Conservation (phyloP, 1,284 basidiomycete species). For the Coniophora puteana region DNA sequence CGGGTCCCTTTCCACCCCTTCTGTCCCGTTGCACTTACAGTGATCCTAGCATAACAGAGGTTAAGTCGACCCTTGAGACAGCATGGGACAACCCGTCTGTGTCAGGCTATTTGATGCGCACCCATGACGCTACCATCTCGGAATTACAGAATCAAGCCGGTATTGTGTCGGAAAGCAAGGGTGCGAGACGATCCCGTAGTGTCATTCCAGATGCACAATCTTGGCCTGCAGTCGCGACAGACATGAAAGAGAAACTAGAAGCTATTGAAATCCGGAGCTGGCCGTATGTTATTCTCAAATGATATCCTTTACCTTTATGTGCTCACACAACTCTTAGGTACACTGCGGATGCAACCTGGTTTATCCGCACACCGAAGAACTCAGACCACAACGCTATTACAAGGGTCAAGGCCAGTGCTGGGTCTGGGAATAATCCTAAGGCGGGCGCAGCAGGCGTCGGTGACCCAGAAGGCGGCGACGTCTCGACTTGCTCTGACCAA, state of each 20-base stretch:
- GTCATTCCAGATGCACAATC: too few relatives aligned
- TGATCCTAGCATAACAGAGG: constrained; percentile 48
- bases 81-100: constrained; percentile 54
- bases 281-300: constrained; percentile 37
- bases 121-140: constrained; percentile 47
- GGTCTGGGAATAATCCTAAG: too few relatives aligned
- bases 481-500: neutral
- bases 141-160: constrained; percentile 41
- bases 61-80: constrained; percentile 42
- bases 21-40: neutral
- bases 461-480: constrained; percentile 13
- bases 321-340: constrained; percentile 34
- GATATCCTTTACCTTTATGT: neutral
- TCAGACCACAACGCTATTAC: constrained; percentile 61
- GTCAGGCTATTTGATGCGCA: constrained; percentile 51
- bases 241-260: constrained; percentile 47
- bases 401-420: constrained; percentile 33
- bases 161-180: constrained; percentile 34
- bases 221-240: constrained; percentile 28
- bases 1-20: constrained; percentile 15
- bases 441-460: constrained; percentile 17
- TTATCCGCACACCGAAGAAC: constrained; percentile 59
- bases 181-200: constrained; percentile 42
- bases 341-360: constrained; percentile 47
- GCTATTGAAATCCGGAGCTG: constrained; percentile 50